These are phyloP conservation scores for Colletotrichum costaricense DNA, from an alignment of 2,329 filamentous ascomycete genomes.

Conservation along the genomic window DNA sequence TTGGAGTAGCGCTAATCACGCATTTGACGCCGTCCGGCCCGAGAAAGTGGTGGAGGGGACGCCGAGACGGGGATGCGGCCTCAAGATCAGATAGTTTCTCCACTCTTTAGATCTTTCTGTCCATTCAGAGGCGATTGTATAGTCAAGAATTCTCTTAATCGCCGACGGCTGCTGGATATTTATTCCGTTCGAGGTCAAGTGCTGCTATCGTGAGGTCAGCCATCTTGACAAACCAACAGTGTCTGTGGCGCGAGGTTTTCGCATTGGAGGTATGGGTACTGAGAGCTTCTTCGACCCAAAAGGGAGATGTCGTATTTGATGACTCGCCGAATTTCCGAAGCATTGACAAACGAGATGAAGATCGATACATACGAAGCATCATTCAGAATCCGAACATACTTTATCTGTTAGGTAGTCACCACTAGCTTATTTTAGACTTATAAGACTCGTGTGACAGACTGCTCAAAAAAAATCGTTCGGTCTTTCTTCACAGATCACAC, in stretches of 20 bases:
- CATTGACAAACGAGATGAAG: background rate
- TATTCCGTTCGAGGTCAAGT: constrained; percentile 3
- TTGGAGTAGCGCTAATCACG: background rate
- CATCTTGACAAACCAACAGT: background rate
- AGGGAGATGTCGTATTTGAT: background rate
- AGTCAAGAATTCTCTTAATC: background rate
- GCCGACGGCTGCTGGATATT: constrained; percentile 5
- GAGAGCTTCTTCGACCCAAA: background rate
- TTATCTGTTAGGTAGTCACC: too few relatives aligned
- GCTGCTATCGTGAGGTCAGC: background rate
- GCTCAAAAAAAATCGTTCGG: too few relatives aligned
- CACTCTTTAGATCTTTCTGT: background rate
- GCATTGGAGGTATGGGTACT: background rate
- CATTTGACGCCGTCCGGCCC: background rate
- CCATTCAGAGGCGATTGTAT: background rate
- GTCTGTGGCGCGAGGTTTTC: background rate
- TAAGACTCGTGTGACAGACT: too few relatives aligned
- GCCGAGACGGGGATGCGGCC: background rate
- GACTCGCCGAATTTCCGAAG: background rate
- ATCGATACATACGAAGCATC: background rate
- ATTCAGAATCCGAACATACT: background rate
- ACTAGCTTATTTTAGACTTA: too few relatives aligned
- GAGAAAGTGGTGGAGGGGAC: constrained; percentile 4
- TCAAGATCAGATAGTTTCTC: constrained; percentile 2
- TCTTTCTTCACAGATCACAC: background rate